Base-by-base conservation (phyloP, 176 grass and related monocot genomes). In the Oryza officinalis region DNA sequence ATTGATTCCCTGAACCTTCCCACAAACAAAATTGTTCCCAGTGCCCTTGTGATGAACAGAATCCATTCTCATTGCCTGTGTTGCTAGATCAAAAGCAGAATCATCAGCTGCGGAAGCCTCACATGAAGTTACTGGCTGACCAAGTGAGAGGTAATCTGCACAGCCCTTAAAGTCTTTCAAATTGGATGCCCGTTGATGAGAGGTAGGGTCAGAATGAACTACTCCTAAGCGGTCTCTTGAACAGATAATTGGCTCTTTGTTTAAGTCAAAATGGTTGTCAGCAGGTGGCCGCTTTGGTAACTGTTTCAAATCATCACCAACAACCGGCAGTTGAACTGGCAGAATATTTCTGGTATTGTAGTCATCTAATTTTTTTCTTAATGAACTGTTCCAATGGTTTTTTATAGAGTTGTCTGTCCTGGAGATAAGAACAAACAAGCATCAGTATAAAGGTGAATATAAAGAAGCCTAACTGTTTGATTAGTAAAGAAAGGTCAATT, bases 341-440 rank as follows among this genome's bases (percentile, higher is more conserved):
- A 74, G 74, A 85, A 71, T 32, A n/a, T 60, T 80, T 6, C 17
- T 83, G 3, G 59, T 57, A 30, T 65, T 76, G 67, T 90, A 89
- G 22, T 83, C 61, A 72, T 88, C 93, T 83, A 93, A 69, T 77
- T 84, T 92, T 89, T 98, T 96, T 83, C 84, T 96, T 52, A 99
- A 83, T 22, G 91, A 96, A 81, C 96, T 92, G 71, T 99, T 99
- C 96, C 96, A 99, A 83, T 99, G 96, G 75, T 96, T 99, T 80
- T 99, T 99, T 84, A 99, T 99, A 0, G 93, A 91, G 74, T 99
- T 96, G 78, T 96, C 96, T 64, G 96, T 96, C 91, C 96, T 99
- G 83, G 13, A 83, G 44, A 84, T 14, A 85, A 81, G 67, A 88
- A 92, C 33, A 76, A 75, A 80, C 50, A 67, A 65, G 74, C 65